Evolutionary conservation across 176 grass and related monocot genomes (phyloP).

Genomic region (Coix lacrymajobi): DNA sequence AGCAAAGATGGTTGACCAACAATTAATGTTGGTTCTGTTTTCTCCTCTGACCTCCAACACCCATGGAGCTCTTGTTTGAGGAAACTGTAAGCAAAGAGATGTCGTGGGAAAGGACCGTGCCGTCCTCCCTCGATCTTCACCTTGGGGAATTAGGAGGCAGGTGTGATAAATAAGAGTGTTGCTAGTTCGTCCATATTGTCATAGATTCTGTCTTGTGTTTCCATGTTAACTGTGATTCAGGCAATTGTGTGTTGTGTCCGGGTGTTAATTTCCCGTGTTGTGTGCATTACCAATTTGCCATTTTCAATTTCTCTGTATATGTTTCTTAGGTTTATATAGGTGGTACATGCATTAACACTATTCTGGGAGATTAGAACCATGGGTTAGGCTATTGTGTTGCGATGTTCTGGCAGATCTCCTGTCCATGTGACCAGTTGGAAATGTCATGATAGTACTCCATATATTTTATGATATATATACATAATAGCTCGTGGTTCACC

Average conservation of each 20-base stretch:
- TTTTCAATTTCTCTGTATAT: conserved; percentile 16
- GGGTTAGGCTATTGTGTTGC: no score
- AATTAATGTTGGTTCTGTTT: neutral
- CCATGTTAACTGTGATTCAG: conserved; percentile 15
- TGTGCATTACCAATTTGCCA: conserved; percentile 7
- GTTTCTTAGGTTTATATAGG: neutral
- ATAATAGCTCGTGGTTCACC: no score
- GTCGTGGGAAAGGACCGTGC: conserved; percentile 1
- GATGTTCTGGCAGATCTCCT: no score
- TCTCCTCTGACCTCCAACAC: neutral
- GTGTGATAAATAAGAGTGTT: conserved; percentile 29
- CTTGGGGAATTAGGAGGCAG: conserved; percentile 23
- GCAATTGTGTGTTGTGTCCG: neutral
- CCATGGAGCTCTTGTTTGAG: neutral
- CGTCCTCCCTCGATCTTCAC: neutral
- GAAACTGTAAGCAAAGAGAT: conserved; percentile 24
- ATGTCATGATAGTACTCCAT: no score
- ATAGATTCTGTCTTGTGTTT: neutral
- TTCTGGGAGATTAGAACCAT: neutral
- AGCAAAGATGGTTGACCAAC: conserved; percentile 40
- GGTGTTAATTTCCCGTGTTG: neutral
- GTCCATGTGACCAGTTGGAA: no score
- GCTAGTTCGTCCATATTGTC: neutral
- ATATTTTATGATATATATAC: no score
- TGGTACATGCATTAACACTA: neutral